Evolutionary conservation across 495 filamentous ascomycete genomes (phyloP), one percentile per base, ranked within the genome.

Genomic region (Thozetella sp.): DNA sequence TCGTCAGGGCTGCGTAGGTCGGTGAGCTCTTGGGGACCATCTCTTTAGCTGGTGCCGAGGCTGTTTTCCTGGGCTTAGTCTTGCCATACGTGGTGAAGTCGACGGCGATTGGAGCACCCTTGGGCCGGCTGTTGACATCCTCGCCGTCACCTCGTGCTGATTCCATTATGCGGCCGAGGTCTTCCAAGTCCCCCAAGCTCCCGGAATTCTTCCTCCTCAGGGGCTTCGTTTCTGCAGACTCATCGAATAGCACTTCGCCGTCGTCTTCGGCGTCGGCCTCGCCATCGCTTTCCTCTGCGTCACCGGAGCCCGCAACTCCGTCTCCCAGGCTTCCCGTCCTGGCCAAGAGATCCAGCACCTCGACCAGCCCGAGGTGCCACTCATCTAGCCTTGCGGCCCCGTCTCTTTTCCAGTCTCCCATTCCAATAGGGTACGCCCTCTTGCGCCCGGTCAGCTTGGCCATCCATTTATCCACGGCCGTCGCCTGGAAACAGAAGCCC

Each of bases 1-100:
- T 98, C 2, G 94, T 98, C 46, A 97, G 82, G 52, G 94, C 79
- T 11, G 86, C 78, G 65, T 97, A 90, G 0, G 94, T 98, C 1
- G 95, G 93, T 4, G 93, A 97, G 45, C 83, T 86, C 62, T 87
- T 89, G 4, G 94, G 91, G 3, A 98, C 94, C 94, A 98, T 98
- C 73, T 94, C 91, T 75, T 97, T 97, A 48, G 79, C 72, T 54
- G 76, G 62, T 10, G 76, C 70, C 2, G 77, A 67, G 0, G 75
- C 66, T 12, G 74, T 59, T n/a, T 79, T 74, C 48, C 76, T 70
- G 50, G 77, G 66, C 60, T 74, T 84, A 48, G 81, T 75, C 54
- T 76, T 75, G 53, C 70, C 71, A 51, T 82, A 83, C 25, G 88
- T 87, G 25, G 93, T 97, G 67, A 97, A 97, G 69, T 97, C 95